These are phyloP conservation scores for Magnusiomyces clavatus DNA, from an alignment of 1,139 yeast genomes.

Conservation along the genomic window DNA sequence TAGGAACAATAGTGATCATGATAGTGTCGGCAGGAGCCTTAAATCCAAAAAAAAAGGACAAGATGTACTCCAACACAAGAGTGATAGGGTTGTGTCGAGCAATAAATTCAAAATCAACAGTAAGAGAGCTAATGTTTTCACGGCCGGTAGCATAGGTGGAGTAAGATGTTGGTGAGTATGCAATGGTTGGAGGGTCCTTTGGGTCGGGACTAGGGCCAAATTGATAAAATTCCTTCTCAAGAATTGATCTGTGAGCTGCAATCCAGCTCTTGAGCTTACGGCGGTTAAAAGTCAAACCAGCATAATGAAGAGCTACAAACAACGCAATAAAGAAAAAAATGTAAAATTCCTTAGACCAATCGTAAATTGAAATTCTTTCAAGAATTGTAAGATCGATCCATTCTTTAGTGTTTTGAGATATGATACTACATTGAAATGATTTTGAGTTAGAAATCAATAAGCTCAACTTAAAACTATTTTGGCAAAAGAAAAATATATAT, in stretches of 20 bases:
- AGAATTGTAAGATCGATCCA: slow-evolving; percentile 31
- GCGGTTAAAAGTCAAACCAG: slow-evolving; percentile 56
- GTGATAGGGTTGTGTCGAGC: slow-evolving; percentile 77
- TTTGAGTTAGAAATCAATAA: background rate
- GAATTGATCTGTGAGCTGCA: slow-evolving; percentile 39
- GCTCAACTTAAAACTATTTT: too few species aligned
- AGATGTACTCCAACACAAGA: slow-evolving; percentile 47
- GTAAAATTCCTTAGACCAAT: slow-evolving; percentile 69
- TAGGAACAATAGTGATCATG: slow-evolving; percentile 51
- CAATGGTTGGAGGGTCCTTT: slow-evolving; percentile 28
- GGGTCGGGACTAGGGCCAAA: slow-evolving; percentile 53
- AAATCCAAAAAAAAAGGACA: slow-evolving; percentile 48
- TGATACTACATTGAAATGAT: background rate
- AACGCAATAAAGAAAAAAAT: slow-evolving; percentile 44
- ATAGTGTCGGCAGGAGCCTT: slow-evolving; percentile 40
- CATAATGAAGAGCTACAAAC: slow-evolving; percentile 35
- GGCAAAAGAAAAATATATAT: too few species aligned
- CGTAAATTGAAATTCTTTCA: slow-evolving; percentile 39
- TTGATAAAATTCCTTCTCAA: slow-evolving; percentile 65
- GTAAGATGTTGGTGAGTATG: slow-evolving; percentile 65
- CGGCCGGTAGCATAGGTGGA: slow-evolving; percentile 88
- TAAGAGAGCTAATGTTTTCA: slow-evolving; percentile 57
- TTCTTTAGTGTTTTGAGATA: slow-evolving; percentile 17
- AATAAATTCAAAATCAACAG: slow-evolving; percentile 54
- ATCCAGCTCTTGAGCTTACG: slow-evolving; percentile 48